A percentile compares a stretch with the other conserved stretches of the same genome.
Evolutionary conservation across 106 monocot species (phyloP).

Genomic region (Dendrobium chrysotoxum): DNA sequence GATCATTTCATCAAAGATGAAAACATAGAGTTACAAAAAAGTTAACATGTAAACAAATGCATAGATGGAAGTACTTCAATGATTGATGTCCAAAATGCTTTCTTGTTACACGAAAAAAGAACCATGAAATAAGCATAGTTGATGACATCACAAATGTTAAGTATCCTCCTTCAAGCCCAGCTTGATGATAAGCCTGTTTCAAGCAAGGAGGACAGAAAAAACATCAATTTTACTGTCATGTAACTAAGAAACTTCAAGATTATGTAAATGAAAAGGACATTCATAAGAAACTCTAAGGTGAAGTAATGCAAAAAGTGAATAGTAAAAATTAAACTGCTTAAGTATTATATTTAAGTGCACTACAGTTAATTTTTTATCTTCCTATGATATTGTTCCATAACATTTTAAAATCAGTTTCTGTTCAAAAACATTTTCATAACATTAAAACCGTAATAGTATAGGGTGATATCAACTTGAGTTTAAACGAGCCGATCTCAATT

Average conservation of each 20-base stretch:
- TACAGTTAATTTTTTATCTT: background rate
- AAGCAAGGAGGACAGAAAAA: background rate
- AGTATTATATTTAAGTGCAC: background rate
- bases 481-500: background rate
- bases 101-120: constrained; percentile 29
- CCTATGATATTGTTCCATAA: background rate
- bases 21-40: background rate
- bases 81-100: constrained; percentile 58
- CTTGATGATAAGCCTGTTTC: constrained; percentile 59
- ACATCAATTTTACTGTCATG: background rate
- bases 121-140: constrained; percentile 75
- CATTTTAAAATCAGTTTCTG: background rate
- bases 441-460: background rate
- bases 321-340: background rate
- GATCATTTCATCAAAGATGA: background rate
- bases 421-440: background rate
- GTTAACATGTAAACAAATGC: background rate
- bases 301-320: background rate
- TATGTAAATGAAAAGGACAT: background rate
- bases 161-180: constrained; percentile 80
- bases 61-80: constrained; percentile 36
- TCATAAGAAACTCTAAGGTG: background rate
- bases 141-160: constrained; percentile 62
- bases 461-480: background rate
- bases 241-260: background rate